Base-by-base conservation (phyloP, 192 early-diverging fungal species). In the Oehlia diaphana region DNA sequence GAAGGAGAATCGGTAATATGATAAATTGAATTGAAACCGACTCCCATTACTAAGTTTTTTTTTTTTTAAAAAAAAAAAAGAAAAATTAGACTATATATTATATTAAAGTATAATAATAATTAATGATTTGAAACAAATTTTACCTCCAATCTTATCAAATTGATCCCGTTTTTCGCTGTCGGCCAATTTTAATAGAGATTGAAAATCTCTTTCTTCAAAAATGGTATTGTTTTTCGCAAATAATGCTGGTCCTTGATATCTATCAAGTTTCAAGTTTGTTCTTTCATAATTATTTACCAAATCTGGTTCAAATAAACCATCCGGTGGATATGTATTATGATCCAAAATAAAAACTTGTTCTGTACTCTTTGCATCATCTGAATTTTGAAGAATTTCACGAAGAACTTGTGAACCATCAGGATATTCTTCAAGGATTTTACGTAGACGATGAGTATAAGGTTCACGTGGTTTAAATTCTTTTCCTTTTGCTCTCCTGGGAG, bases 331-430 rank as follows among this genome's bases (percentile, higher is more conserved):
- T 47, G 44, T 50, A 72, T 53, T 44, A 26, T 72, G 12, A 49
- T 72, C 71, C 8, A 72, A 23, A 26, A 72, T 72, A 26, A 72
- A 44, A n/a, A 23, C 13, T 50, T 72, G 49, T 42, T 33, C 23
- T 13, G 23, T 44, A 72, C 44, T 53, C 23, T 33, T 13, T 21
- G 71, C 71, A 49, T 72, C 71, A 19, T 84, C 81, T 0, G 85
- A 84, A 19, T 86, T 86, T 63, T 86, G 85, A 1, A 86, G 23
- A n/a, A 85, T 84, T 63, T 86, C 85, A n/a, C 85, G 78, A 1
- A 84, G 74, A 50, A 86, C 81, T 63, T 86, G 85, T 2, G 85
- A 78, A 4, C 85, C 84, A 35, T 86, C 85, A 4, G 85, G 85
- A 16, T 86, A 86, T 13, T 86, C 85, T 28, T 82, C 77, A 1